Base-by-base conservation (phyloP, 495 filamentous ascomycete genomes). In the Hypoxylon intermedium region DNA sequence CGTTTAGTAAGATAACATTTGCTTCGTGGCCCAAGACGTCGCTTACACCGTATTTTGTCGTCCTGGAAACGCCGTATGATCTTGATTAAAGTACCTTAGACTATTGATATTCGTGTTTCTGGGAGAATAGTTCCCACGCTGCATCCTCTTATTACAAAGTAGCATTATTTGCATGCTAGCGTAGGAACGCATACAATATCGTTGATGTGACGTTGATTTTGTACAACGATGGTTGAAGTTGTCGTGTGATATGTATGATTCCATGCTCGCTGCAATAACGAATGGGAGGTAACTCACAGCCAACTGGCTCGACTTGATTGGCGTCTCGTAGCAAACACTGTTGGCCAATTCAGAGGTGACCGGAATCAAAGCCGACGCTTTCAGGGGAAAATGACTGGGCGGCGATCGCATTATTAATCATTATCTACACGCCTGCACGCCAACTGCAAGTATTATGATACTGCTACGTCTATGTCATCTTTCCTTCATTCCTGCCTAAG, bases 211-310 rank as follows among this genome's bases (percentile, higher is more conserved):
- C 49, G 11, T 18, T 21, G 6, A 13, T 18, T 36, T 45, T 28
- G 31, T 41, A 23, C 47, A 30, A 47, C 15, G 26, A 43, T 38
- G 37, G 49, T 38, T 36, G 31, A 38, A n/a, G 49, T 49, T 45
- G 23, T 20, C 43, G 40, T 21, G 31, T 21, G 44, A 23, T 54
- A 24, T 26, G 13, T 46, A 53, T 26, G 30, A 28, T 42, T 41
- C n/a, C 19, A 43, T 18, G 13, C 21, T 38, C 13, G 30, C 24
- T 26, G 24, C 21, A 16, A 33, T 18, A 38, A 16, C 42, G 49
- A 48, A 26, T 37, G 37, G 49, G 31, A 34, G 21, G n/a, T 20
- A 15, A 21, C 41, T 45, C 37, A 28, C 9, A 18, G 37, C 16
- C 30, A 47, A 26, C 52, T 48, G 19, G 19, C 9, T 30, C 26